phyloP scores from a whole-genome alignment of 2,329 filamentous ascomycete species.

The Didymella arachidicola region DNA sequence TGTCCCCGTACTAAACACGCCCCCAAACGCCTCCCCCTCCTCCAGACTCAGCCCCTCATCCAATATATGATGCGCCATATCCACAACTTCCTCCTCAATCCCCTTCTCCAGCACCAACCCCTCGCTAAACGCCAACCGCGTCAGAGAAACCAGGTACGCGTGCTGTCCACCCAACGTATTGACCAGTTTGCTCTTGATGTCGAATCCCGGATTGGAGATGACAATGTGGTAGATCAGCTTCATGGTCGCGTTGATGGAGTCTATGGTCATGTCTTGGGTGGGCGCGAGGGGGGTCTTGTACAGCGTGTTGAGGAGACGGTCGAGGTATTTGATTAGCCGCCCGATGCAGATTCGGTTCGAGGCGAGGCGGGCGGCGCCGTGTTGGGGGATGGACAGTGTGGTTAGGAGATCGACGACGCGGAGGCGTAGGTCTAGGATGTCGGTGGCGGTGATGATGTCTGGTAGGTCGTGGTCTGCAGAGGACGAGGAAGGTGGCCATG shows the following conservation, averaged over 20 bases:
- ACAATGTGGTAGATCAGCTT: constrained; percentile 68
- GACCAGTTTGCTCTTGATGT: constrained; percentile 75
- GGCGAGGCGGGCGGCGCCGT: constrained; percentile 72
- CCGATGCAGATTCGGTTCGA: constrained; percentile 74
- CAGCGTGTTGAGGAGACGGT: constrained; percentile 72
- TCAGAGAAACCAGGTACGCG: constrained; percentile 81
- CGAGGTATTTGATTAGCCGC: constrained; percentile 75
- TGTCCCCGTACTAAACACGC: constrained; percentile 50
- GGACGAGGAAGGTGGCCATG: constrained; percentile 19
- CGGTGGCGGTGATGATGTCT: constrained; percentile 25
- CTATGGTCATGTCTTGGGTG: constrained; percentile 52
- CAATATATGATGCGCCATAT: constrained; percentile 81
- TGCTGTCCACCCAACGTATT: constrained; percentile 76
- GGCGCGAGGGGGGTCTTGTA: constrained; percentile 54
- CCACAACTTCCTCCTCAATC: constrained; percentile 78
- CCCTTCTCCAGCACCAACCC: constrained; percentile 78
- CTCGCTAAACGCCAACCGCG: constrained; percentile 84
- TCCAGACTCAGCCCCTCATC: constrained; percentile 84
- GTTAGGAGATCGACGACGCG: constrained; percentile 57
- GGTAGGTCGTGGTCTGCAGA: too few species aligned
- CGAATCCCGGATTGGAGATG: constrained; percentile 66
- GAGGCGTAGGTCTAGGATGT: constrained; percentile 57
- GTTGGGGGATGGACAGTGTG: constrained; percentile 66
- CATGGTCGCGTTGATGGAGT: constrained; percentile 66
- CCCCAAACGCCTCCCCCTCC: constrained; percentile 68